These are phyloP conservation scores for Dalbergia oliveri DNA, from an alignment of 306 rosid genomes.

Conservation along the genomic window DNA sequence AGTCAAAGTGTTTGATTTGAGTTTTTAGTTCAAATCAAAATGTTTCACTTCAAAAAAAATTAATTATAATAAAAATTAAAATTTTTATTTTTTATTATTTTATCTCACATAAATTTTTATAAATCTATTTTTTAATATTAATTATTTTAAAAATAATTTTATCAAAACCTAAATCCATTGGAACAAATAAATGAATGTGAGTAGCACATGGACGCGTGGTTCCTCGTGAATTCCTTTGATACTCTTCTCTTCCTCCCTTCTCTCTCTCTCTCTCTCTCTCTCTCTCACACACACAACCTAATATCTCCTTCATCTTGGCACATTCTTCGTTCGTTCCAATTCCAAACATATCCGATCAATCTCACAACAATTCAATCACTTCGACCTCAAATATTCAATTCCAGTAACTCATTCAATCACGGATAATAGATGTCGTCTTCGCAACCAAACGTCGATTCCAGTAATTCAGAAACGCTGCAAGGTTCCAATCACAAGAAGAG, in stretches of 20 bases:
- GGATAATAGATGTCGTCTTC: constrained; percentile 45
- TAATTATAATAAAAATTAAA: too few species aligned
- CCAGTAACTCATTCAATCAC: background rate
- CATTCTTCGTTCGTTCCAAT: background rate
- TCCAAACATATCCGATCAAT: background rate
- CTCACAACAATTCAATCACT: background rate
- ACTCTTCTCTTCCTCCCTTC: background rate
- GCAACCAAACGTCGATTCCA: constrained; percentile 37
- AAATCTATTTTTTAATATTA: too few species aligned
- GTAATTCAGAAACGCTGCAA: constrained; percentile 13
- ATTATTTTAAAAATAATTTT: too few species aligned
- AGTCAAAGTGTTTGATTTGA: too few species aligned
- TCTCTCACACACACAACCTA: background rate
- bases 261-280: background rate
- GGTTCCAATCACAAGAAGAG: constrained; percentile 58
- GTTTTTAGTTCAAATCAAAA: too few species aligned
- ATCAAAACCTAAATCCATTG: too few species aligned
- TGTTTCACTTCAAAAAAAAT: background rate
- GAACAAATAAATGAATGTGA: constrained; percentile 38
- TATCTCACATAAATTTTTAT: too few species aligned
- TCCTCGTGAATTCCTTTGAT: constrained; percentile 54
- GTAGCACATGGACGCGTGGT: constrained; percentile 54
- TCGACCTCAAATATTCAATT: background rate
- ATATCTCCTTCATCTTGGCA: background rate
- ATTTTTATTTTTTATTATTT: too few species aligned